These are phyloP conservation scores for Calvatia gigantea DNA, from an alignment of 768 basidiomycete genomes.

Conservation along the genomic window DNA sequence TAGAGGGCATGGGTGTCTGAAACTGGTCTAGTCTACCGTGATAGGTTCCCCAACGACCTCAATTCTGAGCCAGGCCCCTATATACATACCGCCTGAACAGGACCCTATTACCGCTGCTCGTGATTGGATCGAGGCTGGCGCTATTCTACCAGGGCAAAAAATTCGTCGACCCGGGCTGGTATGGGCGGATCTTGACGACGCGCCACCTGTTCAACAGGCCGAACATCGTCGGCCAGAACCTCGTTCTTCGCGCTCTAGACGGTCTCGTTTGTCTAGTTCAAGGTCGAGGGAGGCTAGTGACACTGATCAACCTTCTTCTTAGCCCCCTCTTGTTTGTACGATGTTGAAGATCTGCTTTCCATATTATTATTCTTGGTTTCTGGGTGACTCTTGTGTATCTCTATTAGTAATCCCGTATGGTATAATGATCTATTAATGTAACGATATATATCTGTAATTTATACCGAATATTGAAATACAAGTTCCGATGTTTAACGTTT, in stretches of 20 bases:
- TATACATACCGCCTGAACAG: constrained; percentile 55
- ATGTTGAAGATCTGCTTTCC: neutral
- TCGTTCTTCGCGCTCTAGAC: neutral
- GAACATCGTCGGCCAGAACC: constrained; percentile 28
- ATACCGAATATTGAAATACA: neutral
- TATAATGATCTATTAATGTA: constrained; percentile 7
- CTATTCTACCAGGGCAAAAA: constrained; percentile 2
- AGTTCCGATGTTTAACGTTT: too few species aligned
- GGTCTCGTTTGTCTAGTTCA: constrained; percentile 4
- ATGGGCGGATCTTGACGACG: constrained; percentile 58
- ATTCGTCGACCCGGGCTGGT: constrained; percentile 59
- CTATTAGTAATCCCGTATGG: neutral
- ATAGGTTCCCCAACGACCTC: constrained; percentile 75
- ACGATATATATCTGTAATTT: neutral
- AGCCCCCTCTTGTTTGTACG: neutral
- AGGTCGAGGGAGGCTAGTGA: constrained; percentile 9
- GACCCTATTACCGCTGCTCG: constrained; percentile 63
- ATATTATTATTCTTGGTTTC: constrained; percentile 3
- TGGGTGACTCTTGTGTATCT: constrained; percentile 1
- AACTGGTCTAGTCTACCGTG: constrained; percentile 59
- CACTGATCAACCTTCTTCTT: constrained; percentile 4
- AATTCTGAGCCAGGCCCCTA: constrained; percentile 49
- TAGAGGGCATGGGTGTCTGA: constrained; percentile 12
- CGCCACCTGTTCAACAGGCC: constrained; percentile 26
- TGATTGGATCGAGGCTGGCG: constrained; percentile 56